Conservation (phyloP, 106 monocot genomes). For the Dendrobium chrysotoxum region DNA sequence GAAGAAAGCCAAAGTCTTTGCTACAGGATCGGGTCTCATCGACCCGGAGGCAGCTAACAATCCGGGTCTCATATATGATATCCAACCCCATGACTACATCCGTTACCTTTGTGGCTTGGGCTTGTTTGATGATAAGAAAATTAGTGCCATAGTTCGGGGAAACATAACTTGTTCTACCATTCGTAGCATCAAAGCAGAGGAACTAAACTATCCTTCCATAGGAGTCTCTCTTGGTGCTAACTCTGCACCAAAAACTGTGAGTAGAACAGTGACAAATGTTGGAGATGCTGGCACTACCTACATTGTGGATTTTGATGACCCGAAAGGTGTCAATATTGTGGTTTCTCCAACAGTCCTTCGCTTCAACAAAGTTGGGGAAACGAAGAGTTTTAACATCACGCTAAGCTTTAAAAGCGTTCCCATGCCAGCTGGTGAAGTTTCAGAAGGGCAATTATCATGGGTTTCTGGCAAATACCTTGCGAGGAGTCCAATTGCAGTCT, state of each 20-base stretch:
- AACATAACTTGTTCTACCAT: not conserved
- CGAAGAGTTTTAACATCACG: slow-evolving; percentile 13
- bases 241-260: not conserved
- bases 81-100: not conserved
- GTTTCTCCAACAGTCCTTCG: slow-evolving; percentile 12
- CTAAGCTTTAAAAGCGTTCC: not conserved
- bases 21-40: slow-evolving; percentile 1
- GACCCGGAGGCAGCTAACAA: slow-evolving; percentile 5
- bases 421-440: not conserved
- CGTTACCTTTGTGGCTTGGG: slow-evolving; percentile 5
- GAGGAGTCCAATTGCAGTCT: slow-evolving; percentile 20
- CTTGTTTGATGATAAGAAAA: not conserved
- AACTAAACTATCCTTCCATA: slow-evolving; percentile 5
- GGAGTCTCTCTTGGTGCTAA: not conserved
- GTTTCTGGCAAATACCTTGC: slow-evolving; percentile 18
- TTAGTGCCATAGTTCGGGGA: not conserved
- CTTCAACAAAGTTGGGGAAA: slow-evolving; percentile 13
- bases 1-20: not conserved
- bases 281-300: slow-evolving; percentile 16
- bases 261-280: slow-evolving; percentile 33
- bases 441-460: slow-evolving; percentile 20
- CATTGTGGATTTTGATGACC: not conserved
- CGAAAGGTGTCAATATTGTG: slow-evolving; percentile 13
- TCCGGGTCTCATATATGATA: slow-evolving; percentile 15
- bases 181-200: not conserved